Conservation (phyloP, 2,329 filamentous ascomycete species). For the Scolecobasidium constrictum region DNA sequence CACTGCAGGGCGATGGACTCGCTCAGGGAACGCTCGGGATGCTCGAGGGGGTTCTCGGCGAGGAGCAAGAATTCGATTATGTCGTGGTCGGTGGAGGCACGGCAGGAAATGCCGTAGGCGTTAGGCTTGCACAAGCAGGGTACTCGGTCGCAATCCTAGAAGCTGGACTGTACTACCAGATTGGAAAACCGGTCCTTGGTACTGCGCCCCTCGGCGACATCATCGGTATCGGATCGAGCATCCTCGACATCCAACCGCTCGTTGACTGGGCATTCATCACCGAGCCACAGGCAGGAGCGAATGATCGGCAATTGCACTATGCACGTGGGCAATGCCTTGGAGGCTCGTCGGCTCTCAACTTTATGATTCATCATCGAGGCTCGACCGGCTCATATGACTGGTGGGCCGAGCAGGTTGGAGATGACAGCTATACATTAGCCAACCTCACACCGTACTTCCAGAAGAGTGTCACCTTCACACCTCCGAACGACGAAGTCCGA, state of each 20-base stretch:
- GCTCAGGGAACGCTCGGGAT: neutral
- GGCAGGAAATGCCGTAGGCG: slow-evolving; percentile 1
- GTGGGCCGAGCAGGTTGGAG: slow-evolving; percentile 21
- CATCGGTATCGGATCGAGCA: slow-evolving; percentile 12
- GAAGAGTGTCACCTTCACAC: slow-evolving; percentile 18
- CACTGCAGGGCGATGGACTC: neutral
- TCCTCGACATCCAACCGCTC: slow-evolving; percentile 16
- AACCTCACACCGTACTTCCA: slow-evolving; percentile 21
- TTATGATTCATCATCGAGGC: slow-evolving; percentile 7
- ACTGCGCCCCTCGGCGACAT: slow-evolving; percentile 16
- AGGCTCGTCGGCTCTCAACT: slow-evolving; percentile 9
- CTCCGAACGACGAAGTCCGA: slow-evolving; percentile 18
- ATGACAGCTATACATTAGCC: slow-evolving; percentile 20
- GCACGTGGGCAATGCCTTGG: slow-evolving; percentile 20
- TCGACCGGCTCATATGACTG: slow-evolving; percentile 5
- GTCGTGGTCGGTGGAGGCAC: slow-evolving; percentile 6
- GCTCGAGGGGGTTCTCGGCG: neutral
- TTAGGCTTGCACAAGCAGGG: neutral
- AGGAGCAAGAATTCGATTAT: slow-evolving; percentile 1
- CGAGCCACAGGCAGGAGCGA: slow-evolving; percentile 14
- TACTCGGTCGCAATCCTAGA: slow-evolving; percentile 1
- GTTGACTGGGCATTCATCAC: slow-evolving; percentile 21
- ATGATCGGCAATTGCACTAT: slow-evolving; percentile 15
- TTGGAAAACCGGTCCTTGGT: slow-evolving; percentile 16
- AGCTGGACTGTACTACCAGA: slow-evolving; percentile 19